Percentiles rank a stretch among this genome's conserved stretches.
Conservation (phyloP, 73 alveolate genomes). For the Durusdinium trenchii region DNA sequence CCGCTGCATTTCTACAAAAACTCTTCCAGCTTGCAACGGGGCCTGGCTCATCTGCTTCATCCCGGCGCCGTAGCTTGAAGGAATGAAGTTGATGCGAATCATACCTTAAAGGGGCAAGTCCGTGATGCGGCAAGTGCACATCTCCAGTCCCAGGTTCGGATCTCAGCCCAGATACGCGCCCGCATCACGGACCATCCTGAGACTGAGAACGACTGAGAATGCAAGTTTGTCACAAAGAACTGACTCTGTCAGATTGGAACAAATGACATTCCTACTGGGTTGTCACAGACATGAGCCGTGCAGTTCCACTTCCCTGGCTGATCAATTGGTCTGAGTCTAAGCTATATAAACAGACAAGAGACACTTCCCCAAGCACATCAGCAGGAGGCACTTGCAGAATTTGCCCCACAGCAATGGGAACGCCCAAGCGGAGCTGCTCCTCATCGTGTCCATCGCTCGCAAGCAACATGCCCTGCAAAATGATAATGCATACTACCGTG, state of each 20-base stretch:
- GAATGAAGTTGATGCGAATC: constrained; percentile 68
- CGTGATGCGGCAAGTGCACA: not conserved
- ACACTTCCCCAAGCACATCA: constrained; percentile 68
- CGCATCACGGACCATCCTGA: constrained; percentile 68
- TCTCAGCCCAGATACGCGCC: constrained; percentile 41
- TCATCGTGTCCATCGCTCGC: not conserved
- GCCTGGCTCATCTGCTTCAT: constrained; percentile 57
- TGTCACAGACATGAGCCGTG: not conserved
- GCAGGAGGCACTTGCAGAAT: constrained; percentile 77
- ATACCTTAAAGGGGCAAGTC: constrained; percentile 27
- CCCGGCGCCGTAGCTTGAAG: constrained; percentile 88
- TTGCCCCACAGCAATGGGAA: constrained; percentile 73
- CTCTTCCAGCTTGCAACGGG: not conserved
- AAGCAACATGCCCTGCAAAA: no score
- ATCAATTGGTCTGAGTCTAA: not conserved
- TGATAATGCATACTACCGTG: no score
- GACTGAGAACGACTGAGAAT: not conserved
- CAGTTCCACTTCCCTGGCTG: not conserved
- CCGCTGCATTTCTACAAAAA: no score
- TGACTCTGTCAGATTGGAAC: not conserved
- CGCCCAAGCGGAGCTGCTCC: constrained; percentile 48
- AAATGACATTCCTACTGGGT: not conserved
- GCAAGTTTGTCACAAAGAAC: not conserved
- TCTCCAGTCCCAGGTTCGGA: not conserved
- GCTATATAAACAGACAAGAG: constrained; percentile 1